These are phyloP conservation scores for Kodamaea kaohsiungensis DNA, from an alignment of 805 yeast species.

Conservation along the genomic window DNA sequence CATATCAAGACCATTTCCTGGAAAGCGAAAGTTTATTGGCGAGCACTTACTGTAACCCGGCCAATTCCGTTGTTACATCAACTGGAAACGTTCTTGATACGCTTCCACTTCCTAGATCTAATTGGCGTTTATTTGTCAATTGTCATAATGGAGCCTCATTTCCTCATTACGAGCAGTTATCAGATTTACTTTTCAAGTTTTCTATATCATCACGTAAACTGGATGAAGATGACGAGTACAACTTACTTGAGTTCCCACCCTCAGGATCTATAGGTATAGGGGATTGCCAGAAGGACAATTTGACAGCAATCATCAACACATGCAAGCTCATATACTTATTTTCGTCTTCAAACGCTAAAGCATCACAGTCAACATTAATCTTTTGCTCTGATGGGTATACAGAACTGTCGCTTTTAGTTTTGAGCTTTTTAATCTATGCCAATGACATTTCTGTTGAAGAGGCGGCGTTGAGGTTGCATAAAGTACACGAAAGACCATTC, in stretches of 20 bases:
- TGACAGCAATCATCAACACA: slow-evolving; percentile 63
- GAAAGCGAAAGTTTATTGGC: background rate
- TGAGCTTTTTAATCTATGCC: slow-evolving; percentile 71
- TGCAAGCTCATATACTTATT: slow-evolving; percentile 62
- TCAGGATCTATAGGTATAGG: slow-evolving; percentile 83
- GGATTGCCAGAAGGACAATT: slow-evolving; percentile 60
- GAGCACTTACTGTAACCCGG: slow-evolving; percentile 48
- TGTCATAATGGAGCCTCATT: slow-evolving; percentile 62
- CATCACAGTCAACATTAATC: slow-evolving; percentile 50
- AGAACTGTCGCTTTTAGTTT: slow-evolving; percentile 75
- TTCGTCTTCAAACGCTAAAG: slow-evolving; percentile 35
- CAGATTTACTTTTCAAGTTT: slow-evolving; percentile 33
- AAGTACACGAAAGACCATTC: slow-evolving; percentile 70
- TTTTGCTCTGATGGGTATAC: slow-evolving; percentile 92
- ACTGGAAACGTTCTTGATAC: background rate
- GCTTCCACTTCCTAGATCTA: slow-evolving; percentile 48
- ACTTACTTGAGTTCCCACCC: slow-evolving; percentile 68
- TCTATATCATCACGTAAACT: slow-evolving; percentile 25
- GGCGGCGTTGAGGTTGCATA: slow-evolving; percentile 66
- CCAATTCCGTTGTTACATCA: slow-evolving; percentile 48
- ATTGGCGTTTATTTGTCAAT: slow-evolving; percentile 56
- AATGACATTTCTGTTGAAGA: slow-evolving; percentile 61
- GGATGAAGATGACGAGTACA: slow-evolving; percentile 21
- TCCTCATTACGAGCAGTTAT: slow-evolving; percentile 46
- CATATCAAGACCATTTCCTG: slow-evolving; percentile 8